These are phyloP conservation scores for Didymellaceae sp. DNA, from an alignment of 2,329 filamentous ascomycete genomes.

Conservation along the genomic window DNA sequence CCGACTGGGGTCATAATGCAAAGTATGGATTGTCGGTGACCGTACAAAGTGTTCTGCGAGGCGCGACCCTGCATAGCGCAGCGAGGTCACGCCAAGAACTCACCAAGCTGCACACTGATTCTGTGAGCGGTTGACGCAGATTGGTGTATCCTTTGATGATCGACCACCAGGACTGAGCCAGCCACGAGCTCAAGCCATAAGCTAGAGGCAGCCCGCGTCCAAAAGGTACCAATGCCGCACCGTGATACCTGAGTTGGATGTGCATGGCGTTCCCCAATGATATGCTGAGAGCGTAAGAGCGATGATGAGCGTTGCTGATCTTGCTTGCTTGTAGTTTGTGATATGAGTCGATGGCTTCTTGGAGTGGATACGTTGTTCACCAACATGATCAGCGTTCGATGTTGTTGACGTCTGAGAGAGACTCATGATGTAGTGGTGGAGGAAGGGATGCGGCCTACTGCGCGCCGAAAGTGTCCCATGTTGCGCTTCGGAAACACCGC, in stretches of 20 bases:
- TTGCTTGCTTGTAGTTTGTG: constrained; percentile 2
- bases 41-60: background rate
- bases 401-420: constrained; percentile 15
- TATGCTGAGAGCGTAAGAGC: constrained; percentile 1
- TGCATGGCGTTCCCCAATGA: background rate
- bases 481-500: constrained; percentile 9
- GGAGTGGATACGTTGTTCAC: constrained; percentile 1
- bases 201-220: constrained; percentile 7
- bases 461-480: constrained; percentile 7
- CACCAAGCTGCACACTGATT: constrained; percentile 4
- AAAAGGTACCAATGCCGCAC: constrained; percentile 1
- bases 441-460: constrained; percentile 6
- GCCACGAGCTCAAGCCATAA: constrained; percentile 8
- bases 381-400: constrained; percentile 3
- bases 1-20: constrained; percentile 6
- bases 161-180: constrained; percentile 10
- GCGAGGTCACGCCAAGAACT: background rate
- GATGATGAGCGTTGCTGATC: constrained; percentile 7
- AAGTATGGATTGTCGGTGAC: background rate
- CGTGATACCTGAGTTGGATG: constrained; percentile 1
- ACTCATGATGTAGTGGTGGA: background rate
- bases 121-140: constrained; percentile 7
- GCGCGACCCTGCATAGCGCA: background rate
- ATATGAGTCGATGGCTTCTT: constrained; percentile 6
- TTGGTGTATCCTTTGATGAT: constrained; percentile 10